These are phyloP conservation scores for Aspergillus aculeatus DNA, from an alignment of 2,329 filamentous ascomycete genomes.

Conservation along the genomic window DNA sequence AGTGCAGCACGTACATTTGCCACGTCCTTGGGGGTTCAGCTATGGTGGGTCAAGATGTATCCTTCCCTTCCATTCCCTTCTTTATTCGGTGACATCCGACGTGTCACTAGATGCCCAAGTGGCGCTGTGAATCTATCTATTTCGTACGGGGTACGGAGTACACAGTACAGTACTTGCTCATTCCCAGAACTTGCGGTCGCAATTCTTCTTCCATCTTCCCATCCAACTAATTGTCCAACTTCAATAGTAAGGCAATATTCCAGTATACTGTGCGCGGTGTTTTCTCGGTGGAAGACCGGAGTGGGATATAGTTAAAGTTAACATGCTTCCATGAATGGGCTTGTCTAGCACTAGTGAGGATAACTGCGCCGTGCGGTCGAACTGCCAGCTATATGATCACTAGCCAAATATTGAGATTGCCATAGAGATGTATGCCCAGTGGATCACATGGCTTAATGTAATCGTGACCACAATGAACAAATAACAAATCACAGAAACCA, in stretches of 20 bases:
- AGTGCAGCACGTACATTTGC: neutral
- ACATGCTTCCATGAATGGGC: too few relatives aligned
- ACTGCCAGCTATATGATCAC: too few relatives aligned
- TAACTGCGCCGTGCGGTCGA: too few relatives aligned
- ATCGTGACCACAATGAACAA: too few relatives aligned
- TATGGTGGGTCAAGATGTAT: conserved; percentile 9
- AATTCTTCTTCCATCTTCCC: neutral
- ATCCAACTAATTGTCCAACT: neutral
- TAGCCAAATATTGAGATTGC: too few relatives aligned
- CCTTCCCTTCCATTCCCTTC: conserved; percentile 2
- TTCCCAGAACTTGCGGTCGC: neutral
- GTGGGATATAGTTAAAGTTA: neutral
- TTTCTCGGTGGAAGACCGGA: neutral
- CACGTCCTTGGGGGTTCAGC: neutral
- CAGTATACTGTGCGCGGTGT: neutral
- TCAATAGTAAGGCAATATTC: neutral
- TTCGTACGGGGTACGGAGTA: too few relatives aligned
- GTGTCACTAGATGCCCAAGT: conserved; percentile 8
- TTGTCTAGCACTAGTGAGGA: too few relatives aligned
- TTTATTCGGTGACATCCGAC: conserved; percentile 13
- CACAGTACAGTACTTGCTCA: neutral
- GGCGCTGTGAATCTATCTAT: neutral
- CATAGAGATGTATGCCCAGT: too few relatives aligned
- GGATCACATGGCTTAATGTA: too few relatives aligned
- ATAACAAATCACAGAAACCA: too few relatives aligned